These are phyloP conservation scores for Leptographium lundbergii DNA, from an alignment of 2,329 filamentous ascomycete species.

Conservation along the genomic window DNA sequence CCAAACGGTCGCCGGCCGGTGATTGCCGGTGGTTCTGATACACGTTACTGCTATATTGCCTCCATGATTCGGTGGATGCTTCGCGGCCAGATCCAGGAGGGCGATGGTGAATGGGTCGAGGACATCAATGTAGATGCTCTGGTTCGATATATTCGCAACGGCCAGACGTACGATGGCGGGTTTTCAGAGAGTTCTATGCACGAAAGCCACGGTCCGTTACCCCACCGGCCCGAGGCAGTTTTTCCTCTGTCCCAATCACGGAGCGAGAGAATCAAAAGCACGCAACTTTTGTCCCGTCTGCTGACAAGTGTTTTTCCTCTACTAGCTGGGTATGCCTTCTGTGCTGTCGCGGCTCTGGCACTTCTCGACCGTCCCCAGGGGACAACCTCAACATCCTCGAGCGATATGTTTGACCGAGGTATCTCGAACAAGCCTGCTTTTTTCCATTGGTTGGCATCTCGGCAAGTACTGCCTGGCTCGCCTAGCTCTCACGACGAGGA, in stretches of 20 bases:
- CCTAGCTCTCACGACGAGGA: slow-evolving; percentile 32
- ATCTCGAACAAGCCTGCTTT: slow-evolving; percentile 25
- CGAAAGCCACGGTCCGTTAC: slow-evolving; percentile 61
- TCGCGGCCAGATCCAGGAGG: slow-evolving; percentile 40
- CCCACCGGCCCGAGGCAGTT: not conserved
- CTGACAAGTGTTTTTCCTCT: not conserved
- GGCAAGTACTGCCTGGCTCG: slow-evolving; percentile 44
- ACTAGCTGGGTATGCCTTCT: slow-evolving; percentile 80
- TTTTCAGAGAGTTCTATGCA: slow-evolving; percentile 66
- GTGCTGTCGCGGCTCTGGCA: slow-evolving; percentile 64
- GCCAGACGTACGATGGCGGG: slow-evolving; percentile 71
- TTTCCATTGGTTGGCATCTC: slow-evolving; percentile 40
- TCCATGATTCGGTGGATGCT: slow-evolving; percentile 73
- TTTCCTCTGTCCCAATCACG: not conserved
- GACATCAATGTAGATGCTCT: slow-evolving; percentile 67
- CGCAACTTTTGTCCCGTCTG: not conserved
- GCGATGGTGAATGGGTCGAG: slow-evolving; percentile 40
- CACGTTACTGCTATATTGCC: slow-evolving; percentile 79
- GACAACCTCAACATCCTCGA: slow-evolving; percentile 14
- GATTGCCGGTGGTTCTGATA: slow-evolving; percentile 70
- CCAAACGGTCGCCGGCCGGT: slow-evolving; percentile 19
- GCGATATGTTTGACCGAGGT: slow-evolving; percentile 22
- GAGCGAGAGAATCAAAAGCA: not conserved
- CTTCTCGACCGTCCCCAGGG: slow-evolving; percentile 54
- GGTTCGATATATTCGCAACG: slow-evolving; percentile 51